Evolutionary conservation across 2,329 filamentous ascomycete genomes (phyloP).

Genomic region (Ophioceras dolichostomum): DNA sequence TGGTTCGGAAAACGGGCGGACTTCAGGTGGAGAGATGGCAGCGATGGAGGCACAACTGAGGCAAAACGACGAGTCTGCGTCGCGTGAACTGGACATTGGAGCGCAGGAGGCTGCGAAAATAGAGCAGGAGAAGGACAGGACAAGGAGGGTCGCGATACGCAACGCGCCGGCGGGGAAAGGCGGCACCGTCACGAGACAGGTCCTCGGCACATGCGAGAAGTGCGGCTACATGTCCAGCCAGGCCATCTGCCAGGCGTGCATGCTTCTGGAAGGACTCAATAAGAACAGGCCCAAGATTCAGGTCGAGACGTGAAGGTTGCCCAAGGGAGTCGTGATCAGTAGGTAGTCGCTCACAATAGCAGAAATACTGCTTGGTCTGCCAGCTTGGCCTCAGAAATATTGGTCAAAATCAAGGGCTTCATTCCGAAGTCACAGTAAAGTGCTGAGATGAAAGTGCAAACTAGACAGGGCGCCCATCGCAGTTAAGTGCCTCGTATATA

Average conservation of each 20-base stretch:
- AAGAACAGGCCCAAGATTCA: constrained; percentile 55
- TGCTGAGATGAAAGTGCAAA: too few relatives aligned
- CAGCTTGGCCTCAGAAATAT: too few relatives aligned
- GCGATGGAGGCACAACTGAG: constrained; percentile 65
- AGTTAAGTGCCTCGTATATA: too few relatives aligned
- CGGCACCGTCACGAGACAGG: constrained; percentile 42
- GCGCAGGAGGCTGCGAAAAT: constrained; percentile 23
- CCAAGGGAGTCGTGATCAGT: too few relatives aligned
- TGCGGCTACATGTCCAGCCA: constrained; percentile 97
- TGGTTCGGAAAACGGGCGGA: constrained; percentile 55
- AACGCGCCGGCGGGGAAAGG: constrained; percentile 11
- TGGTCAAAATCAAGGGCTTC: too few relatives aligned
- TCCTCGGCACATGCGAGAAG: constrained; percentile 68
- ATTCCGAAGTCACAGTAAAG: too few relatives aligned
- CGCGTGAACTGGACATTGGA: constrained; percentile 56
- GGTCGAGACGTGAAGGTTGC: too few relatives aligned
- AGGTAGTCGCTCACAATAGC: too few relatives aligned
- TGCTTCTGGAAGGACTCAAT: constrained; percentile 79
- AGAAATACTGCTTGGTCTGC: too few relatives aligned
- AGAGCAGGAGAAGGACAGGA: constrained; percentile 12
- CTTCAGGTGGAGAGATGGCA: constrained; percentile 65
- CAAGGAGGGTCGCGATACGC: constrained; percentile 12
- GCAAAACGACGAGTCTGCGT: constrained; percentile 47
- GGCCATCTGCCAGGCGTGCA: constrained; percentile 85
- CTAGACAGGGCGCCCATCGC: too few relatives aligned